These are phyloP conservation scores for Rhodofomes roseus DNA, from an alignment of 1,284 basidiomycete species.

Conservation along the genomic window DNA sequence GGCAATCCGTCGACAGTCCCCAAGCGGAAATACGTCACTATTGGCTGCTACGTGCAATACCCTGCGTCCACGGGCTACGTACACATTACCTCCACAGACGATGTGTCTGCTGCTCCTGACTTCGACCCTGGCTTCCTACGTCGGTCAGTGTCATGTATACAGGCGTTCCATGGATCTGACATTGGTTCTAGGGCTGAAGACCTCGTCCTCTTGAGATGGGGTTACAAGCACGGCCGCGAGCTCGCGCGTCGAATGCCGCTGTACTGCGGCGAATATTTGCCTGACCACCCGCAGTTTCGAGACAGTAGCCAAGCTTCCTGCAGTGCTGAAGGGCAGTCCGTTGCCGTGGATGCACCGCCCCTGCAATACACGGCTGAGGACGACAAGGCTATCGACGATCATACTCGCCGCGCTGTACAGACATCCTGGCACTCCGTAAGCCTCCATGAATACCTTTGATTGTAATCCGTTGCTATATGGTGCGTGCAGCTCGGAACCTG, in stretches of 20 bases:
- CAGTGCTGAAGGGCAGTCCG: constrained; percentile 30
- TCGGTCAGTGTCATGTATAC: constrained; percentile 17
- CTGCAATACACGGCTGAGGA: constrained; percentile 55
- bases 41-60: constrained; percentile 29
- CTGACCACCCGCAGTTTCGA: constrained; percentile 48
- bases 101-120: constrained; percentile 32
- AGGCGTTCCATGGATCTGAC: not conserved
- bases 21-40: constrained; percentile 29
- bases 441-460: not conserved
- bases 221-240: constrained; percentile 59
- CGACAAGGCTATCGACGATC: constrained; percentile 46
- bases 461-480: not conserved
- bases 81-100: constrained; percentile 37
- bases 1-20: constrained; percentile 23
- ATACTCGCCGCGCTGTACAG: constrained; percentile 23
- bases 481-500: constrained; percentile 55
- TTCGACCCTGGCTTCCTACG: constrained; percentile 32
- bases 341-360: constrained; percentile 38
- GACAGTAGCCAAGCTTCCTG: constrained; percentile 40
- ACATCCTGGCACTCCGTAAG: constrained; percentile 54
- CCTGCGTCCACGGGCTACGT: constrained; percentile 31
- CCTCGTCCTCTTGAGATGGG: constrained; percentile 47
- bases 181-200: constrained; percentile 34
- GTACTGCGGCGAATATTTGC: constrained; percentile 49
- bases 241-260: constrained; percentile 50